phyloP scores from a whole-genome alignment of 2,329 filamentous ascomycete species.

The Botrytis deweyae region DNA sequence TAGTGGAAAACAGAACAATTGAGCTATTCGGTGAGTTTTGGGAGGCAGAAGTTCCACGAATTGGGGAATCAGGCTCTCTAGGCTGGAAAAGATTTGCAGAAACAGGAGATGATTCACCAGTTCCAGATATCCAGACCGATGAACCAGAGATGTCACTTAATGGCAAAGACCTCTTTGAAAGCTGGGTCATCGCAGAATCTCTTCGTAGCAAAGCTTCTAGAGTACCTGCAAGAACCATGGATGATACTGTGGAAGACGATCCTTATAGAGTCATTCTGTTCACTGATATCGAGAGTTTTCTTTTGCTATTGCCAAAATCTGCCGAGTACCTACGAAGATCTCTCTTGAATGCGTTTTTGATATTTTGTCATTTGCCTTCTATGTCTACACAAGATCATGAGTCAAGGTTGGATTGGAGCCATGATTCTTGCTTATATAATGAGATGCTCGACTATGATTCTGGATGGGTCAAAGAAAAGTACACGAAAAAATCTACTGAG shows the following conservation, averaged over 20 bases:
- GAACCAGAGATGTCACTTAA: slow-evolving; percentile 25
- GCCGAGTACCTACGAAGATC: slow-evolving; percentile 43
- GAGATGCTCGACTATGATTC: slow-evolving; percentile 39
- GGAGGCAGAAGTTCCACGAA: slow-evolving; percentile 77
- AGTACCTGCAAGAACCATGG: slow-evolving; percentile 69
- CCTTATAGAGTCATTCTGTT: slow-evolving; percentile 80
- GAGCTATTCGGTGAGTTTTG: slow-evolving; percentile 70
- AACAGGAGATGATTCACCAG: slow-evolving; percentile 30
- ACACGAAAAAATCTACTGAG: not conserved
- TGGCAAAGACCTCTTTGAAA: slow-evolving; percentile 40
- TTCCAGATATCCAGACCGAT: slow-evolving; percentile 30
- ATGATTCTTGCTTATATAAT: slow-evolving; percentile 55
- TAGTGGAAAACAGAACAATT: slow-evolving; percentile 24
- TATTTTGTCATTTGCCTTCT: slow-evolving; percentile 66
- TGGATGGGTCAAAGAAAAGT: slow-evolving; percentile 25
- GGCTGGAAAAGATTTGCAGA: slow-evolving; percentile 65
- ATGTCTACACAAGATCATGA: slow-evolving; percentile 34
- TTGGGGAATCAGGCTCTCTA: slow-evolving; percentile 69
- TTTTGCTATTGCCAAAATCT: slow-evolving; percentile 52
- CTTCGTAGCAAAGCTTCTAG: slow-evolving; percentile 48
- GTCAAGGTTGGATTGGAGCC: slow-evolving; percentile 41
- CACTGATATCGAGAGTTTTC: slow-evolving; percentile 66
- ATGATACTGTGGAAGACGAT: slow-evolving; percentile 75
- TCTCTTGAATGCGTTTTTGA: slow-evolving; percentile 68
- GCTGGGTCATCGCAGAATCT: slow-evolving; percentile 55